These are phyloP conservation scores for Pleurotus cornucopiae DNA, from an alignment of 768 basidiomycete genomes.

Conservation along the genomic window DNA sequence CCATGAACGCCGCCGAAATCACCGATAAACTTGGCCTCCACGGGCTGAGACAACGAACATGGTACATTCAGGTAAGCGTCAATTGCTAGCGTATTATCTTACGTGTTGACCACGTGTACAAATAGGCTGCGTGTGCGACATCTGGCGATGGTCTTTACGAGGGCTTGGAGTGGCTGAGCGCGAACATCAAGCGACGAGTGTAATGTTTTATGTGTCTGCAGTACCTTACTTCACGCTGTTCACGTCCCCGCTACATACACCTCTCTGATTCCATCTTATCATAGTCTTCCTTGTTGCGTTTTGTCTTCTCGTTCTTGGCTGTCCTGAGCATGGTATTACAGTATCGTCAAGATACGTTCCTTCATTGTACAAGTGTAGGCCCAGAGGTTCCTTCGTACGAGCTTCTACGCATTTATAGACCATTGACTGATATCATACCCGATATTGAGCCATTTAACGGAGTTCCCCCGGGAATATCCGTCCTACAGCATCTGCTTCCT, in stretches of 20 bases:
- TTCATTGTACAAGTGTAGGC: constrained; percentile 27
- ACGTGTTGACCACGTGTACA: constrained; percentile 14
- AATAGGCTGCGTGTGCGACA: constrained; percentile 93
- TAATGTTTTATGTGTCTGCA: constrained; percentile 41
- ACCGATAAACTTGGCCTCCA: constrained; percentile 99
- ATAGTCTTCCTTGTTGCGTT: constrained; percentile 19
- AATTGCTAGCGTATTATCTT: constrained; percentile 6
- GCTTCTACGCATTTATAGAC: constrained; percentile 22
- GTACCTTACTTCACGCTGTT: constrained; percentile 51
- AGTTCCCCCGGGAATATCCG: constrained; percentile 69
- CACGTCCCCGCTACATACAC: constrained; percentile 53
- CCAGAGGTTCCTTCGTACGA: constrained; percentile 11
- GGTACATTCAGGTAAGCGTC: constrained; percentile 83
- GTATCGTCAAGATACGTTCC: constrained; percentile 9
- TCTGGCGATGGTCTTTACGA: constrained; percentile 98
- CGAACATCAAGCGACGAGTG: constrained; percentile 83
- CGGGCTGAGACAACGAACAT: constrained; percentile 92
- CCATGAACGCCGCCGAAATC: constrained; percentile 99
- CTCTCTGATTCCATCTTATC: constrained; percentile 36
- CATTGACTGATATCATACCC: constrained; percentile 21
- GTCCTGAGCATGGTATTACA: constrained; percentile 15
- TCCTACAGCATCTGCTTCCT: constrained; percentile 75
- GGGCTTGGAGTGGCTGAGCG: constrained; percentile 95
- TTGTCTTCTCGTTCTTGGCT: constrained; percentile 16
- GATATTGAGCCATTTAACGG: constrained; percentile 29